These are phyloP conservation scores for Moringa oleifera DNA, from an alignment of 345 rosid species.

Conservation along the genomic window DNA sequence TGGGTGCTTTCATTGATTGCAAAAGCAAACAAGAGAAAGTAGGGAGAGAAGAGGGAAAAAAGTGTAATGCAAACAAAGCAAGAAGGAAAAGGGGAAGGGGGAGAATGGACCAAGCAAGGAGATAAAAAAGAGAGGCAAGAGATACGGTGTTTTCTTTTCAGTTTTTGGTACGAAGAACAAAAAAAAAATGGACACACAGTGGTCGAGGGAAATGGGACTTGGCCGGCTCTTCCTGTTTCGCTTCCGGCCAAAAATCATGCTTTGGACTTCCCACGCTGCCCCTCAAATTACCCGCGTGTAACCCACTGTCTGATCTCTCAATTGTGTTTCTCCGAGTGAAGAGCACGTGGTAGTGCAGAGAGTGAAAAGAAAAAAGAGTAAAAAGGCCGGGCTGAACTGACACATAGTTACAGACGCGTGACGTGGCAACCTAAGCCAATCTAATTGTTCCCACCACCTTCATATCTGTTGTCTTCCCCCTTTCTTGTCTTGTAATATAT, in stretches of 20 bases:
- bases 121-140: neutral
- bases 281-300: too few relatives aligned
- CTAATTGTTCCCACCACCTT: neutral
- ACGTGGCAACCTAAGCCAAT: constrained; percentile 3
- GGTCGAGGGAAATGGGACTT: neutral
- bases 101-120: constrained; percentile 9
- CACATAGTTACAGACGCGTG: neutral
- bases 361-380: neutral
- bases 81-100: neutral
- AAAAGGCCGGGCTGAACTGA: neutral
- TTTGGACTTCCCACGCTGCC: too few relatives aligned
- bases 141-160: too few relatives aligned
- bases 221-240: too few relatives aligned
- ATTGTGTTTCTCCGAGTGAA: too few relatives aligned
- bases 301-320: too few relatives aligned
- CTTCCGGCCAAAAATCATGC: too few relatives aligned
- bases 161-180: neutral
- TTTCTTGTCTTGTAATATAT: neutral
- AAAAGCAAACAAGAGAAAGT: constrained; percentile 10
- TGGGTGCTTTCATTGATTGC: constrained; percentile 42
- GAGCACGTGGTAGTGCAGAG: neutral
- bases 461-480: neutral
- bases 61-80: constrained; percentile 8
- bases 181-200: neutral
- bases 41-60: neutral